phyloP scores from a whole-genome alignment of 305 asterid species.

The Fraxinus sp. region DNA sequence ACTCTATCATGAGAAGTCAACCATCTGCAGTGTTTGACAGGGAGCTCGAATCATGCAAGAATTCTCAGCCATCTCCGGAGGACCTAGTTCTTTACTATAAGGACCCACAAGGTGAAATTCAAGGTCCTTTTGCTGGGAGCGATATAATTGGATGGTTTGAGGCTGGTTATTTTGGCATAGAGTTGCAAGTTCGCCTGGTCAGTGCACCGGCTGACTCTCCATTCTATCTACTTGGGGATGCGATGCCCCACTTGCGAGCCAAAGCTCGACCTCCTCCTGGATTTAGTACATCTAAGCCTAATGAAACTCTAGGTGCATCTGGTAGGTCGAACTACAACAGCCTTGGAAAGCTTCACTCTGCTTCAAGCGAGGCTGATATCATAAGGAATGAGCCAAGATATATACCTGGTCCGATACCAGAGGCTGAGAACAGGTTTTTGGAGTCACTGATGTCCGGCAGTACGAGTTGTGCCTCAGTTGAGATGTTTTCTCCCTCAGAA shows the following conservation, averaged over 20 bases:
- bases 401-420: conserved; percentile 39
- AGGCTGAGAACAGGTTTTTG: conserved; percentile 66
- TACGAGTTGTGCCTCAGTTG: conserved; percentile 34
- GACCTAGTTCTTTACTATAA: conserved; percentile 65
- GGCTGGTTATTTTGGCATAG: conserved; percentile 81
- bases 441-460: conserved; percentile 76
- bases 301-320: conserved; percentile 44
- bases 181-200: conserved; percentile 69
- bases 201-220: conserved; percentile 57
- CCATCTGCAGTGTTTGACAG: conserved; percentile 45
- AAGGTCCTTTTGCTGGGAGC: conserved; percentile 76
- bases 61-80: conserved; percentile 60
- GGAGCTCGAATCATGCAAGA: conserved; percentile 41
- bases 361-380: conserved; percentile 40
- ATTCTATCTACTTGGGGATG: conserved; percentile 68
- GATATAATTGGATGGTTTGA: conserved; percentile 86
- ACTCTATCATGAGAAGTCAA: conserved; percentile 46
- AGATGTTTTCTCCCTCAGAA: conserved; percentile 55
- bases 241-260: conserved; percentile 84
- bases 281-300: conserved; percentile 61
- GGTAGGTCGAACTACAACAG: conserved; percentile 36
- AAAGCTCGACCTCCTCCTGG: conserved; percentile 91
- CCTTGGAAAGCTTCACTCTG: conserved; percentile 39
- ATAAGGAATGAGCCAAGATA: conserved; percentile 48
- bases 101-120: conserved; percentile 78